These are phyloP conservation scores for Fusarium heterosporum DNA, from an alignment of 2,329 filamentous ascomycete species.

Conservation along the genomic window DNA sequence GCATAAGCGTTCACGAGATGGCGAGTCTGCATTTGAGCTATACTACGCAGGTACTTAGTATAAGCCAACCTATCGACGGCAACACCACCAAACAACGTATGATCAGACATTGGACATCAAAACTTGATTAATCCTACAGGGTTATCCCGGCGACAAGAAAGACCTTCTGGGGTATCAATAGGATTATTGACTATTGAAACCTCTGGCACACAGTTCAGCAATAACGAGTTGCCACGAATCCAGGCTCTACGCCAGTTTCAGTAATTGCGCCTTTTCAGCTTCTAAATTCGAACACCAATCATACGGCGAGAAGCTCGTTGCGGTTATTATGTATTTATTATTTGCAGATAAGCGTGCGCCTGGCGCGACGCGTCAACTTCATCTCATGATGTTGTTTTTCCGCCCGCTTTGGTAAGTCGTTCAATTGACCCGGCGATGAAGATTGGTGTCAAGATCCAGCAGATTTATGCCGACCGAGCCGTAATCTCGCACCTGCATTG, in stretches of 20 bases:
- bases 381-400: conserved; percentile 34
- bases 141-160: conserved; percentile 29
- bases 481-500: conserved; percentile 33
- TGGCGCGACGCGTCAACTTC: conserved; percentile 34
- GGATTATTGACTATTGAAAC: conserved; percentile 32
- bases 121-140: conserved; percentile 19
- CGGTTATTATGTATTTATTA: conserved; percentile 9
- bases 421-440: conserved; percentile 16
- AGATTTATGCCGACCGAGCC: conserved; percentile 19
- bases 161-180: conserved; percentile 33
- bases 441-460: conserved; percentile 16
- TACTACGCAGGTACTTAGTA: not conserved
- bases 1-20: conserved; percentile 27
- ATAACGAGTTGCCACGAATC: conserved; percentile 43
- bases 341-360: conserved; percentile 24
- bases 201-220: conserved; percentile 30
- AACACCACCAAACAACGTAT: not conserved
- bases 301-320: conserved; percentile 19
- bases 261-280: conserved; percentile 37
- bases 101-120: conserved; percentile 1
- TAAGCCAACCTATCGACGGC: conserved; percentile 28
- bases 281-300: conserved; percentile 32
- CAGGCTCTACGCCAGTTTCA: conserved; percentile 40
- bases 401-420: not conserved
- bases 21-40: not conserved